Conservation (phyloP, 2,329 filamentous ascomycete genomes). For the Penicillium crustosum region DNA sequence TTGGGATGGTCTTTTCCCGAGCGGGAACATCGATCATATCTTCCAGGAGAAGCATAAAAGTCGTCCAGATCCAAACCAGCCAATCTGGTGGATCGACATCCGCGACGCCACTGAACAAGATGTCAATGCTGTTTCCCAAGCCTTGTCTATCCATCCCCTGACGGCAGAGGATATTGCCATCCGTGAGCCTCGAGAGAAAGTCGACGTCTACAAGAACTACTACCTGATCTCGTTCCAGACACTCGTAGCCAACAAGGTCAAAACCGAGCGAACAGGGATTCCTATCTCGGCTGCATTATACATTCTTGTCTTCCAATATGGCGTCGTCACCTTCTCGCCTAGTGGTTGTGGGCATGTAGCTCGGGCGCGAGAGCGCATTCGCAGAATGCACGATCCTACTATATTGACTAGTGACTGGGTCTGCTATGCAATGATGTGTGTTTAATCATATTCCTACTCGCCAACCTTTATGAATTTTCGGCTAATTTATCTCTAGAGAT, state of each 20-base stretch:
- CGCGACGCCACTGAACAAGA: constrained; percentile 84
- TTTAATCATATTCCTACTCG: constrained; percentile 7
- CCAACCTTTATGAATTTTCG: background rate
- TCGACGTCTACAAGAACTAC: constrained; percentile 93
- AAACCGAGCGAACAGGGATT: constrained; percentile 67
- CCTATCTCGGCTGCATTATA: constrained; percentile 92
- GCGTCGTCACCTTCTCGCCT: constrained; percentile 90
- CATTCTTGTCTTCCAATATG: constrained; percentile 91
- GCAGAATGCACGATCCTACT: constrained; percentile 85
- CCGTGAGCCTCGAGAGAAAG: constrained; percentile 93
- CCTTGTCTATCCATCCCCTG: constrained; percentile 88
- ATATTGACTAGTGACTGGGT: constrained; percentile 95
- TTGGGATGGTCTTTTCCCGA: constrained; percentile 24
- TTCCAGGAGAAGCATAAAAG: constrained; percentile 14
- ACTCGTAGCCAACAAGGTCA: constrained; percentile 67
- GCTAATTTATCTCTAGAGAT: constrained; percentile 57
- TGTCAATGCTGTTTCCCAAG: constrained; percentile 78
- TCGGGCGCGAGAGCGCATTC: constrained; percentile 84
- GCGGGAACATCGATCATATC: constrained; percentile 12
- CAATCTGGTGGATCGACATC: constrained; percentile 95
- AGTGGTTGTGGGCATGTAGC: constrained; percentile 77
- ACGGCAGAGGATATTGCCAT: constrained; percentile 94
- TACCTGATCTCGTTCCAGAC: constrained; percentile 97
- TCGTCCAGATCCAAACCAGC: constrained; percentile 15
- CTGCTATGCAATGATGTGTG: constrained; percentile 93